phyloP scores from a whole-genome alignment of 164 flowering plant genomes.

The Tetracentron sinense region DNA sequence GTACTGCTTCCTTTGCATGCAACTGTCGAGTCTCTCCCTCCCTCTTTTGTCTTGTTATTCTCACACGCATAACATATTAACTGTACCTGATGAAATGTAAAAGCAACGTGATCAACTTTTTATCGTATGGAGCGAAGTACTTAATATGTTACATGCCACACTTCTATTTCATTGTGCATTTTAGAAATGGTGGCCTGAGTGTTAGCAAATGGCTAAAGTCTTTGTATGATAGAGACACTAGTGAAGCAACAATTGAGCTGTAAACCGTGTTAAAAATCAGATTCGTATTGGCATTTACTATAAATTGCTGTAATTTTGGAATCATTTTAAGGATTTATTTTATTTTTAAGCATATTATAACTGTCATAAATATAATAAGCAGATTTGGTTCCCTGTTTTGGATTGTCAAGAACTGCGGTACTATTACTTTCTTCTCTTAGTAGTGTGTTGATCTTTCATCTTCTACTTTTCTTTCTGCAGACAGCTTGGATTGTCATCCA shows the following conservation, averaged over 20 bases:
- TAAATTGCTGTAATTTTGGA: background rate
- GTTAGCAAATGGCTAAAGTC: background rate
- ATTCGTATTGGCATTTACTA: background rate
- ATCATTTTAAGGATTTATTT: background rate
- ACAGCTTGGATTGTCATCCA: conserved; percentile 69
- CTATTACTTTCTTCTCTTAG: conserved; percentile 4
- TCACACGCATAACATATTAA: no score
- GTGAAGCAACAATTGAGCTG: background rate
- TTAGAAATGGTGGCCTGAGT: background rate
- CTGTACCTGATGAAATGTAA: background rate
- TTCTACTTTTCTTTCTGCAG: conserved; percentile 46
- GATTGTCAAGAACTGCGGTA: background rate
- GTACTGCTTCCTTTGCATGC: no score
- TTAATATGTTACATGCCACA: background rate
- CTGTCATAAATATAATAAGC: background rate
- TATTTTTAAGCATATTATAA: no score
- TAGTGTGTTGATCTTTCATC: background rate
- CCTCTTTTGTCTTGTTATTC: no score
- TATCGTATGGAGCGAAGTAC: background rate
- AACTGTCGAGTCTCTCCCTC: no score
- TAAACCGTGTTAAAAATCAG: background rate
- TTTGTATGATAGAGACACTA: background rate
- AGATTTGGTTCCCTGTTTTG: background rate
- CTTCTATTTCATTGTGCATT: background rate
- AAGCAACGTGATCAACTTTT: background rate